Conservation (phyloP, 257 asterid species). For the Forsythia suspensa region DNA sequence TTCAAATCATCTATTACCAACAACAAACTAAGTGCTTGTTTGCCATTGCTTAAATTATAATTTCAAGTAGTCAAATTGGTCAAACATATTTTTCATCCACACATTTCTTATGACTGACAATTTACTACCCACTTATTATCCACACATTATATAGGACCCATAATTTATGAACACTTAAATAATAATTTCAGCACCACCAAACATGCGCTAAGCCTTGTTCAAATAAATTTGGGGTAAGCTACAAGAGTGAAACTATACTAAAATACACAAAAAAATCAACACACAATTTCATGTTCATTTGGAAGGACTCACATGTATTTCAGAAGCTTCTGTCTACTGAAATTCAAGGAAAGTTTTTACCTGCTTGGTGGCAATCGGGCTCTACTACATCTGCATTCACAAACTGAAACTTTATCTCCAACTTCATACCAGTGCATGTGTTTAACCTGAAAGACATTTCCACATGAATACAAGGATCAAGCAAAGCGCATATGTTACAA, state of each 20-base stretch:
- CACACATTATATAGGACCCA: too few relatives aligned
- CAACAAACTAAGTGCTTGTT: background rate
- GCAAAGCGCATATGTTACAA: background rate
- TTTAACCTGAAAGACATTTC: slow-evolving; percentile 64
- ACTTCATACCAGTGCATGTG: slow-evolving; percentile 92
- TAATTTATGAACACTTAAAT: too few relatives aligned
- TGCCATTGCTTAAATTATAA: too few relatives aligned
- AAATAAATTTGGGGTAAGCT: background rate
- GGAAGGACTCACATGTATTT: background rate
- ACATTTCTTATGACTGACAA: too few relatives aligned
- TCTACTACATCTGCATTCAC: slow-evolving; percentile 95
- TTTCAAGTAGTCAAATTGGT: too few relatives aligned
- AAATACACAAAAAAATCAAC: background rate
- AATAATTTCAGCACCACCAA: too few relatives aligned
- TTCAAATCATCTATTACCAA: background rate
- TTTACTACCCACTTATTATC: too few relatives aligned
- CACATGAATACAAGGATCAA: slow-evolving; percentile 13
- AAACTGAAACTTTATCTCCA: slow-evolving; percentile 74
- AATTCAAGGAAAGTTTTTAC: slow-evolving; percentile 41
- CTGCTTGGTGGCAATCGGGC: slow-evolving; percentile 93
- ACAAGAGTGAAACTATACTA: background rate
- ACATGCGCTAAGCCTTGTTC: background rate
- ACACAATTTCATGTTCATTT: background rate
- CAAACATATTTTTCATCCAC: too few relatives aligned
- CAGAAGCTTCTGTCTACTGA: slow-evolving; percentile 17